Percentiles rank a stretch among this genome's conserved stretches.
Conservation (phyloP, 108 stramenopile genomes). For the Stephanodiscus minutulus region DNA sequence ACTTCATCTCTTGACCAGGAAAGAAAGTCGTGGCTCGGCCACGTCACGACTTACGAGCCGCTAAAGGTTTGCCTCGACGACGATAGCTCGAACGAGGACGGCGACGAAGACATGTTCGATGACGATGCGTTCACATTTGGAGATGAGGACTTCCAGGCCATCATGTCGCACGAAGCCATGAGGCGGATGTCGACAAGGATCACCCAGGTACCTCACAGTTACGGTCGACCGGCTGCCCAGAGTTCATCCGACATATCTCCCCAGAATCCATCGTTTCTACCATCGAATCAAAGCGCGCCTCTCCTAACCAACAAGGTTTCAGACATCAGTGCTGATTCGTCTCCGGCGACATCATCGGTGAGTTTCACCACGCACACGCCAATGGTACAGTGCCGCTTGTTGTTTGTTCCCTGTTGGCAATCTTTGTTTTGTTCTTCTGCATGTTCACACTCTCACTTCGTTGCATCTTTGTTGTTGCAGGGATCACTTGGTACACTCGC, state of each 20-base stretch:
- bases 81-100: conserved; percentile 49
- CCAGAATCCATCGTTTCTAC: conserved; percentile 9
- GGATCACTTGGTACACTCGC: conserved; percentile 32
- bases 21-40: conserved; percentile 11
- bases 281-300: conserved; percentile 24
- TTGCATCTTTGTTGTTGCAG: conserved; percentile 8
- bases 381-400: too few species aligned
- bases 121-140: conserved; percentile 52
- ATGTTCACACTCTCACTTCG: not conserved
- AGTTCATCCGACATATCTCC: not conserved
- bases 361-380: too few species aligned
- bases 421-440: not conserved
- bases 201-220: conserved; percentile 1
- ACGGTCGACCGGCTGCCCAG: not conserved
- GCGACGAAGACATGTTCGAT: conserved; percentile 51
- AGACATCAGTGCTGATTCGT: conserved; percentile 9
- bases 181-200: conserved; percentile 12
- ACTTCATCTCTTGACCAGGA: conserved; percentile 4
- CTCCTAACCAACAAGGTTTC: conserved; percentile 8
- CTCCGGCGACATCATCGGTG: conserved; percentile 18
- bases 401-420: not conserved
- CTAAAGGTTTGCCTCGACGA: conserved; percentile 53
- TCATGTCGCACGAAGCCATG: conserved; percentile 35
- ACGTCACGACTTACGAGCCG: conserved; percentile 27
- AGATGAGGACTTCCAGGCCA: conserved; percentile 49